Evolutionary conservation across 495 filamentous ascomycete species (phyloP).

Genomic region (Entonaema liquescens): DNA sequence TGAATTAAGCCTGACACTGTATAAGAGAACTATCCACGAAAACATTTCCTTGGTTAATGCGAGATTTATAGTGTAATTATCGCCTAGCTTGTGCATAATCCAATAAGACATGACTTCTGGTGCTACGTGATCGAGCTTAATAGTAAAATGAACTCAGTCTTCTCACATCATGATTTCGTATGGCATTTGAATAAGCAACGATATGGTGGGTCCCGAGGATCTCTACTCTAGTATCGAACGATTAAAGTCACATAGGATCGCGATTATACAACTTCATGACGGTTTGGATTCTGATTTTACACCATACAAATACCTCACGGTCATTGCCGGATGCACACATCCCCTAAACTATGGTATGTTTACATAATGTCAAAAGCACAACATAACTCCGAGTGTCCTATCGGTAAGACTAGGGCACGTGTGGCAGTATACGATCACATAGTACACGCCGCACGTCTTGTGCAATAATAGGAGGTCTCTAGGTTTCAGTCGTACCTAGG

Average conservation of each 20-base stretch:
- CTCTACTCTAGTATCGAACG: neutral
- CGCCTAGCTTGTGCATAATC: neutral
- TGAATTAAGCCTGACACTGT: no score
- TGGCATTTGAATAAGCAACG: neutral
- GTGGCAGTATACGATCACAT: neutral
- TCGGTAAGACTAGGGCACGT: neutral
- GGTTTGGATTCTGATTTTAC: neutral
- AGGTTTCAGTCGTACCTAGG: neutral
- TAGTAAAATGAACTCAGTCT: neutral
- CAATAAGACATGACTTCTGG: neutral
- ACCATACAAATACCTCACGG: neutral
- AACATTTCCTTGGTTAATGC: neutral
- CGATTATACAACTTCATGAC: neutral
- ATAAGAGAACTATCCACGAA: neutral
- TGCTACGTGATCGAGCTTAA: neutral
- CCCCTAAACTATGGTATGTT: neutral
- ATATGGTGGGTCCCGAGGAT: neutral
- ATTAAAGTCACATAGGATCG: neutral
- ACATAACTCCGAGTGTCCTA: neutral
- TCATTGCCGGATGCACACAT: neutral
- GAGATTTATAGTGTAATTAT: neutral
- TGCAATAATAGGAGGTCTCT: neutral
- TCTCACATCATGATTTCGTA: neutral
- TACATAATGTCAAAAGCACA: neutral
- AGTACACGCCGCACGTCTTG: neutral